Percentiles rank a stretch among this genome's conserved stretches.
These are phyloP conservation scores for Apiotrichum domesticum DNA, from an alignment of 1,284 basidiomycete genomes.

Conservation along the genomic window DNA sequence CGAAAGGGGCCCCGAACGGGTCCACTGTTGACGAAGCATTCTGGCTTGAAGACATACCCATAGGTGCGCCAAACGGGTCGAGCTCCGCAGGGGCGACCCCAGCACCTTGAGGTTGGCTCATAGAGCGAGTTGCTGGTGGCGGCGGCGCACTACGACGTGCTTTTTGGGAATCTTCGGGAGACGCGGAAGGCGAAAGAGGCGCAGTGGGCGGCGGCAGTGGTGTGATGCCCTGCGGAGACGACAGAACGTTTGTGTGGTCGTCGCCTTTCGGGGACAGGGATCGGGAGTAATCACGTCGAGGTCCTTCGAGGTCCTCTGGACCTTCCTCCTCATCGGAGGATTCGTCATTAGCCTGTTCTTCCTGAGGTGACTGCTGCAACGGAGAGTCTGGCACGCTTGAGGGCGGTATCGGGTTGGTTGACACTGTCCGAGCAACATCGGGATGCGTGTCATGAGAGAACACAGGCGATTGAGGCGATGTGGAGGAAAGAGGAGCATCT, in stretches of 20 bases:
- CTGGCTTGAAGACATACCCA: no score
- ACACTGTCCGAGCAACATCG: constrained; percentile 27
- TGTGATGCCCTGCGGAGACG: background rate
- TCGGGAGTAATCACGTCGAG: constrained; percentile 19
- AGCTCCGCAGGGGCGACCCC: background rate
- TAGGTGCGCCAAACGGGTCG: constrained; percentile 3
- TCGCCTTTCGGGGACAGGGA: constrained; percentile 8
- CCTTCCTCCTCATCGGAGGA: constrained; percentile 42
- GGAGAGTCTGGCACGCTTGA: constrained; percentile 27
- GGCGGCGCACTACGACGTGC: background rate
- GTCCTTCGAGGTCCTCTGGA: constrained; percentile 46
- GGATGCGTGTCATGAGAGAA: constrained; percentile 10
- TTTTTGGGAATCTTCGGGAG: no score
- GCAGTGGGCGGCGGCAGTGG: background rate
- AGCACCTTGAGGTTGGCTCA: background rate
- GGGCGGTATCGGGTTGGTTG: constrained; percentile 36
- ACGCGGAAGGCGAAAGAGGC: no score
- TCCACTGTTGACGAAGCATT: background rate
- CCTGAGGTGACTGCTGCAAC: background rate
- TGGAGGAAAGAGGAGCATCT: background rate
- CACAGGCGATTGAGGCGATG: background rate
- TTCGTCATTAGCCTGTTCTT: constrained; percentile 6
- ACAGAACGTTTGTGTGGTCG: background rate
- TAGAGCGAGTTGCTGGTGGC: background rate
- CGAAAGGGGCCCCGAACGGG: constrained; percentile 4